Conservation (phyloP, 352 stramenopile genomes). For the Blastocystis sp. region DNA sequence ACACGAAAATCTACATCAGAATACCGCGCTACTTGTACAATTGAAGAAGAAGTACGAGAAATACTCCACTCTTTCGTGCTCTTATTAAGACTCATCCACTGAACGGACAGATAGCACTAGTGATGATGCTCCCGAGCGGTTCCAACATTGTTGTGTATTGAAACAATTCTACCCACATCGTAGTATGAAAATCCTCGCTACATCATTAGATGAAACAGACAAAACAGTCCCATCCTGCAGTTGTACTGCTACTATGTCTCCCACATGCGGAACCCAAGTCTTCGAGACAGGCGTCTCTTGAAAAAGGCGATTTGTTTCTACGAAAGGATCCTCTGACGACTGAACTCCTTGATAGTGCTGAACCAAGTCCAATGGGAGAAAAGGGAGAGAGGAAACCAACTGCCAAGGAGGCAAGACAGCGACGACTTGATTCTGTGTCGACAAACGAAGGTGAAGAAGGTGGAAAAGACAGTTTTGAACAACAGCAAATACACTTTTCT, state of each 20-base stretch:
- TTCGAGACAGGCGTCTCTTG: background rate
- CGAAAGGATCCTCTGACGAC: background rate
- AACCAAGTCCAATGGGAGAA: background rate
- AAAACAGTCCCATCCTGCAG: background rate
- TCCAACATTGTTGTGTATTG: background rate
- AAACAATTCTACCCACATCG: background rate
- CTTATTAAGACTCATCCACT: background rate
- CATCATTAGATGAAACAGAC: background rate
- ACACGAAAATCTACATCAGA: conserved; percentile 1
- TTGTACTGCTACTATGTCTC: background rate
- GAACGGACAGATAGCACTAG: background rate
- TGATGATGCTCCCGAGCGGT: background rate
- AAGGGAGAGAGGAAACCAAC: background rate
- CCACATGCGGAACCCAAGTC: background rate
- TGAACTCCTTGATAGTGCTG: conserved; percentile 9
- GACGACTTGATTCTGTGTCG: background rate
- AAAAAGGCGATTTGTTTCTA: conserved; percentile 6
- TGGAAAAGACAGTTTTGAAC: background rate
- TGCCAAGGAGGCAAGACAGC: background rate
- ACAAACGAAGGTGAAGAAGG: background rate
- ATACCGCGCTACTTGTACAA: background rate
- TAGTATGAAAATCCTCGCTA: background rate
- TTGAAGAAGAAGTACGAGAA: background rate
- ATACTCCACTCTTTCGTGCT: background rate
- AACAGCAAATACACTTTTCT: background rate